These are phyloP conservation scores for Candida chilensis DNA, from an alignment of 805 yeast genomes.

Conservation along the genomic window DNA sequence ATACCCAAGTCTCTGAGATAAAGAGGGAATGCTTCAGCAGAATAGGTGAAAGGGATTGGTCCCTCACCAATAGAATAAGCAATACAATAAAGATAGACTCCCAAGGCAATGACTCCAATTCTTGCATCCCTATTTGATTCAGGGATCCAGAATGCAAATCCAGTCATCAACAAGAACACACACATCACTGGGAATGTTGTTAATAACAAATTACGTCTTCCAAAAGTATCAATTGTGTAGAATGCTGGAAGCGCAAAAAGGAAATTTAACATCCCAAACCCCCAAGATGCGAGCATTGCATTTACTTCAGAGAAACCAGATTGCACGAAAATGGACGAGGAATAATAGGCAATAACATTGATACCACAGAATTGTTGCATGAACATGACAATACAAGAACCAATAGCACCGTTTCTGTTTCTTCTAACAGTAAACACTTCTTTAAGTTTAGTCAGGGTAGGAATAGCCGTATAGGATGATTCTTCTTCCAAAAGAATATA, in stretches of 20 bases:
- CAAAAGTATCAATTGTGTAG: slow-evolving; percentile 68
- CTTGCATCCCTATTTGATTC: slow-evolving; percentile 33
- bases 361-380: slow-evolving; percentile 92
- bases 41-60: slow-evolving; percentile 83
- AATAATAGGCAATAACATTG: slow-evolving; percentile 81
- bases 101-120: slow-evolving; percentile 59
- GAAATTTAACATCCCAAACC: slow-evolving; percentile 77
- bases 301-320: slow-evolving; percentile 55
- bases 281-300: slow-evolving; percentile 76
- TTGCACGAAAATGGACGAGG: slow-evolving; percentile 64
- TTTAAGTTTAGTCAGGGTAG: slow-evolving; percentile 35
- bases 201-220: slow-evolving; percentile 55
- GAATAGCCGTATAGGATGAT: slow-evolving; percentile 34
- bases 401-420: slow-evolving; percentile 76
- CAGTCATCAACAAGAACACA: slow-evolving; percentile 49
- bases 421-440: slow-evolving; percentile 67
- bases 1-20: slow-evolving; percentile 75
- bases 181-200: slow-evolving; percentile 58
- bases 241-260: slow-evolving; percentile 79
- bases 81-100: slow-evolving; percentile 64
- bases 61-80: slow-evolving; percentile 84
- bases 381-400: slow-evolving; percentile 76
- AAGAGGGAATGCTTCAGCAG: slow-evolving; percentile 78
- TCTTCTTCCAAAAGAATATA: slow-evolving; percentile 58
- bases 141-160: slow-evolving; percentile 66